Evolutionary conservation across 1,139 yeast genomes (phyloP), one percentile per base, ranked within the genome.

Genomic region (Yamadazyma jaroonii): DNA sequence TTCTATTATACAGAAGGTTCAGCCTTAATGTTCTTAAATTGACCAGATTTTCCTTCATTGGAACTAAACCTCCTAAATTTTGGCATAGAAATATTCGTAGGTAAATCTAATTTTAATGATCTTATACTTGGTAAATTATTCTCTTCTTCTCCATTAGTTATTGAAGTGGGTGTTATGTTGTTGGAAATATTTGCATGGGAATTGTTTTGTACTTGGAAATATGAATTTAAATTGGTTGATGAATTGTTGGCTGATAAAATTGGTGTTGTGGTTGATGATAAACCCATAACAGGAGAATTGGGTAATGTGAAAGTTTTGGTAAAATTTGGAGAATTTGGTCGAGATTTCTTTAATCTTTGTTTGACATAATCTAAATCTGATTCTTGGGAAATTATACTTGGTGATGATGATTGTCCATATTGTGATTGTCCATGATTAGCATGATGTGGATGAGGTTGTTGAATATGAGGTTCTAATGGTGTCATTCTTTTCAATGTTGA

Each of bases 291-390:
- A 3, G 88, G 87, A 0, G 86, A 82, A 29, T 82, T 77, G 12
- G 84, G 78, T 24, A 71, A 50, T 1, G 80, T 74, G 35, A 88
- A 90, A 21, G 47, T 50, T 32, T 50, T 54, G 12, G 47, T 28
- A 11, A 46, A 41, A 24, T 48, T 56, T 4, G 67, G 65, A n/a
- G 90, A 81, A 55, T 79, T 84, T 29, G 95, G 95, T 46, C 94
- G 66, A 34, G 92, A 81, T 50, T 75, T 78, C 53, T 84, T 83
- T 35, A 79, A 64, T 37, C 81, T 68, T 53, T 72, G 72, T 55
- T 67, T 61, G 44, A 75, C 64, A 49, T 68, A 68, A 41, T 73
- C 77, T 33, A 62, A 45, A 46, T 76, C 79, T 29, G 73, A 64
- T 25, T 67, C 72, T 42, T 67, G 67, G 13, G 63, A 43, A 11